Percentiles rank a stretch among this genome's conserved stretches.
These are phyloP conservation scores for Aspergillus aculeatinus DNA, from an alignment of 2,329 filamentous ascomycete genomes.

Conservation along the genomic window DNA sequence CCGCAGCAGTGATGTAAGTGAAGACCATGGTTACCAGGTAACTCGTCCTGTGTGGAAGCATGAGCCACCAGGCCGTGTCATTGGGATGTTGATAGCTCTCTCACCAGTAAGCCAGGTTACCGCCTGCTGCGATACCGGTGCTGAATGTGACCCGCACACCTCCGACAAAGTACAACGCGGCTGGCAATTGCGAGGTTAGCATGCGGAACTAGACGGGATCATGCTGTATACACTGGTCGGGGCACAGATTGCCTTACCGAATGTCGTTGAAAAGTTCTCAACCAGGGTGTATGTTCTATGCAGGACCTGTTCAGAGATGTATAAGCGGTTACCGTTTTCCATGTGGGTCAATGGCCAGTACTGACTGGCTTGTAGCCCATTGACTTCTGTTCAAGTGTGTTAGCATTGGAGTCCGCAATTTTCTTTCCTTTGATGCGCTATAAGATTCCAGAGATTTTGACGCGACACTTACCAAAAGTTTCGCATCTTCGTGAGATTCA, in stretches of 20 bases:
- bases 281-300: conserved; percentile 58
- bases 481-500: conserved; percentile 36
- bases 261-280: conserved; percentile 61
- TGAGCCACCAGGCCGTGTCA: not conserved
- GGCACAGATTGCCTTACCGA: conserved; percentile 44
- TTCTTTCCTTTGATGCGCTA: not conserved
- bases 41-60: conserved; percentile 50
- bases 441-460: not conserved
- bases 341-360: conserved; percentile 1
- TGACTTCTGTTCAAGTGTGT: conserved; percentile 41
- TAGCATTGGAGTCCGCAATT: conserved; percentile 4
- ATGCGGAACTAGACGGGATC: not conserved
- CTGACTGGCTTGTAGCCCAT: conserved; percentile 57
- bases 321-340: conserved; percentile 14
- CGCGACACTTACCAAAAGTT: conserved; percentile 33
- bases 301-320: conserved; percentile 46
- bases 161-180: conserved; percentile 61
- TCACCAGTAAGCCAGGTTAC: conserved; percentile 61
- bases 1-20: conserved; percentile 60
- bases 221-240: conserved; percentile 38
- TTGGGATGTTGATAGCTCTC: not conserved
- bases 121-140: conserved; percentile 62
- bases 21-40: conserved; percentile 61
- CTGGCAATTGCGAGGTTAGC: conserved; percentile 34
- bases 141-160: conserved; percentile 61